Base-by-base conservation (phyloP, 192 early-diverging fungal genomes). In the Diversispora epigaea region DNA sequence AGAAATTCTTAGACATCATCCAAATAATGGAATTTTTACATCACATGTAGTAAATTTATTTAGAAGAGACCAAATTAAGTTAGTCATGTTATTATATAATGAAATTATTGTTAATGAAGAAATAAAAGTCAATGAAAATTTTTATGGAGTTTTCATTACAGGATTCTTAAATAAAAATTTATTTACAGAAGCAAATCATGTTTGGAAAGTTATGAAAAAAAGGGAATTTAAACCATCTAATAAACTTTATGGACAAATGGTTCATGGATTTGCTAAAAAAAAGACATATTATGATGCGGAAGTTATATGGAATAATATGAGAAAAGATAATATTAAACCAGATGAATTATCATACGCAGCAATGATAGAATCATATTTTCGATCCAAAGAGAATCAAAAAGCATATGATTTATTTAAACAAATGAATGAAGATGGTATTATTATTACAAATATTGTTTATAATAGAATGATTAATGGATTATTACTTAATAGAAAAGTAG, bases 391-490 rank as follows among this genome's bases (percentile, higher is more conserved):
- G 12, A 14, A 8, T 60, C 17, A 10, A 32, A 63, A 62, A 62
- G 72, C 72, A 4, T 11, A 19, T 39, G 21, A 46, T 25, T 32
- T 74, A 49, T 74, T 58, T 62, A 8, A 58, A 43, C 44, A 74
- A 74, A 63, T 74, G 72, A 14, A 9, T 41, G 15, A 41, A 71
- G 68, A 52, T 40, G 56, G 56, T 39, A 71, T 74, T 47, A 22
- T n/a, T 39, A 15, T 74, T 17, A 50, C 58, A 19, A 45, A 57
- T 39, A 19, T 62, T 12, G 22, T 47, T 49, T 74, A 47, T 62
- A 74, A 74, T 74, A 12, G 72, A n/a, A 63, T 74, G 12, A 74
- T 74, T 49, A 50, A 64, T 64, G 72, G 72, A 40, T 21, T 74
- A 63, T 63, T 60, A 19, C 63, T 17, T 11, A 62, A 50, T 50